Conservation (phyloP, 495 filamentous ascomycete species). For the Penicillium macrosclerotiorum region DNA sequence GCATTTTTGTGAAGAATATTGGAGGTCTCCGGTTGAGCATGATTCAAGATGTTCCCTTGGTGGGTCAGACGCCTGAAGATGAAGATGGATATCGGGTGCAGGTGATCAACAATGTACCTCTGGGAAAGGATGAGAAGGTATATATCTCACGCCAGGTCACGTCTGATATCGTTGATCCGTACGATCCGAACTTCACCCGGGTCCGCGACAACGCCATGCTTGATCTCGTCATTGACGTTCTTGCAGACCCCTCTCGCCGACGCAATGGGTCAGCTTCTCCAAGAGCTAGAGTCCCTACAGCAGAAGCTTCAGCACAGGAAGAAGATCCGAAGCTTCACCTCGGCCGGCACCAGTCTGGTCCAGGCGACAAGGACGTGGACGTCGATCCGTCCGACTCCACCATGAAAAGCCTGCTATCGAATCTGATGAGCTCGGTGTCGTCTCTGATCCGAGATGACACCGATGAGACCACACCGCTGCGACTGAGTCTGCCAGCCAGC, state of each 20-base stretch:
- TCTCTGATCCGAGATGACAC: constrained; percentile 49
- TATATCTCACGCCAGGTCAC: constrained; percentile 76
- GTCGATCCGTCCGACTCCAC: constrained; percentile 44
- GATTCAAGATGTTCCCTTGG: constrained; percentile 59
- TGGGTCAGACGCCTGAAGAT: constrained; percentile 21
- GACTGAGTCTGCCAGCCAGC: constrained; percentile 61
- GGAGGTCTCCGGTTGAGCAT: constrained; percentile 76
- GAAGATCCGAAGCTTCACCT: constrained; percentile 13
- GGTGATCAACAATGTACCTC: constrained; percentile 72
- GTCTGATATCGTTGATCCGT: constrained; percentile 63
- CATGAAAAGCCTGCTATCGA: constrained; percentile 52
- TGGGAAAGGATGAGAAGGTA: constrained; percentile 89
- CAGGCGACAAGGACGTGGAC: constrained; percentile 21
- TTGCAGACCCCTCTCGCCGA: constrained; percentile 38
- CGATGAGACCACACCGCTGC: constrained; percentile 28
- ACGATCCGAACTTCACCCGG: constrained; percentile 81
- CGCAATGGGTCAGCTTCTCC: constrained; percentile 39
- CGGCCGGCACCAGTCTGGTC: constrained; percentile 16
- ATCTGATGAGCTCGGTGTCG: constrained; percentile 57
- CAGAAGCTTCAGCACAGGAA: constrained; percentile 18
- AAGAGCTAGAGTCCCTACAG: constrained; percentile 28
- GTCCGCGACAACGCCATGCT: constrained; percentile 68
- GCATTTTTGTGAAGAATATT: constrained; percentile 75
- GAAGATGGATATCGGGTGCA: constrained; percentile 63
- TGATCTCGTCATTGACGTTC: constrained; percentile 66